A percentile compares a stretch with the other conserved stretches of the same genome.
These are phyloP conservation scores for Aspergillus cejpii DNA, from an alignment of 2,329 filamentous ascomycete species.

Conservation along the genomic window DNA sequence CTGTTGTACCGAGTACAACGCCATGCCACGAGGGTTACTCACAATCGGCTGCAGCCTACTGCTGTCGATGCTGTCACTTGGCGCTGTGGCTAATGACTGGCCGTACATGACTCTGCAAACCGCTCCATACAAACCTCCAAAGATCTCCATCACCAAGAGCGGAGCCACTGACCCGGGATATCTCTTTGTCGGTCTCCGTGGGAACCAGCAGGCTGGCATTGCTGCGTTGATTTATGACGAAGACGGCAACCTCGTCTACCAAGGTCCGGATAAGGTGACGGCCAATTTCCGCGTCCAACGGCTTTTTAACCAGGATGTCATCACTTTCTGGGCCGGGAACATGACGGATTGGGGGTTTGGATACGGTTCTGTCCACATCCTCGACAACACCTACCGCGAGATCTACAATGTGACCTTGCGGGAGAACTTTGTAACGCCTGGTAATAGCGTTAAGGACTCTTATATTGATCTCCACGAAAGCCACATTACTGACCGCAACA, in stretches of 20 bases:
- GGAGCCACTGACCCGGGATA: constrained; percentile 30
- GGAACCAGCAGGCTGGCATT: constrained; percentile 20
- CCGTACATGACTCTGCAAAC: constrained; percentile 16
- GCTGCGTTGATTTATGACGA: constrained; percentile 35
- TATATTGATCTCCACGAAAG: constrained; percentile 35
- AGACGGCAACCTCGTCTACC: constrained; percentile 31
- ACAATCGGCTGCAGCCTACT: constrained; percentile 13
- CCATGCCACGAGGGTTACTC: constrained; percentile 2
- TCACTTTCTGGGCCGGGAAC: constrained; percentile 35
- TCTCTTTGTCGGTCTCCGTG: constrained; percentile 31
- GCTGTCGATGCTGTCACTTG: constrained; percentile 14
- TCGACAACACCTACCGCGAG: constrained; percentile 31
- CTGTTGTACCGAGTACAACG: too few relatives aligned
- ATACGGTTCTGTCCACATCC: constrained; percentile 28
- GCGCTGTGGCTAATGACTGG: constrained; percentile 15
- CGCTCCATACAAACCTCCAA: constrained; percentile 20
- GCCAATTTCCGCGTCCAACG: constrained; percentile 33
- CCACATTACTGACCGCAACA: constrained; percentile 28
- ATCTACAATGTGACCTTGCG: constrained; percentile 28
- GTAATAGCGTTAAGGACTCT: constrained; percentile 17
- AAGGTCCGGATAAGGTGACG: constrained; percentile 29
- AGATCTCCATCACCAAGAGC: constrained; percentile 27
- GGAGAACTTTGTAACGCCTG: constrained; percentile 22
- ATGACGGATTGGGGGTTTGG: constrained; percentile 25
- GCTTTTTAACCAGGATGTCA: constrained; percentile 28